A percentile compares a stretch with the other conserved stretches of the same genome.
Conservation (phyloP, 148 eudicot species). For the Rheum nobile region DNA sequence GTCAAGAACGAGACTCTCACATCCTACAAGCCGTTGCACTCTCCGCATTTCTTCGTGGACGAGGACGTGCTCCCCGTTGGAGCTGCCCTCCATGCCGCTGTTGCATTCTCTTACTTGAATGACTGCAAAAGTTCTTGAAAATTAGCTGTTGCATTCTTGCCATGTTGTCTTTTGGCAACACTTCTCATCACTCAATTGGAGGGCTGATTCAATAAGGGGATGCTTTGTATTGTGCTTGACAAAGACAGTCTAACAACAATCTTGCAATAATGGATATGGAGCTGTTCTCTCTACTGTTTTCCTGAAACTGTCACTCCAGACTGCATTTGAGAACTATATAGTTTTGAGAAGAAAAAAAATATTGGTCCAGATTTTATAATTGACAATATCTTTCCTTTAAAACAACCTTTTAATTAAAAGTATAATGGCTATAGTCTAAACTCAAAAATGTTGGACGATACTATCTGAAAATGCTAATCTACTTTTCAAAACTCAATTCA, state of each 20-base stretch:
- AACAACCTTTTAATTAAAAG: neutral
- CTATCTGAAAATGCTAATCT: neutral
- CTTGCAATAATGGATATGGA: neutral
- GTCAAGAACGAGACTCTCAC: conserved; percentile 56
- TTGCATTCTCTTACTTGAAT: neutral
- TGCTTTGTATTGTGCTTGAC: neutral
- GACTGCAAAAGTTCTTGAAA: neutral
- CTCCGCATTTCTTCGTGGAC: conserved; percentile 66
- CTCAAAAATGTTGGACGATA: neutral
- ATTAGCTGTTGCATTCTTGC: neutral
- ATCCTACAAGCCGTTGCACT: conserved; percentile 24
- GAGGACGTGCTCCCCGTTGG: conserved; percentile 71
- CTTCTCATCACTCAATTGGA: too few species aligned
- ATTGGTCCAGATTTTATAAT: too few species aligned
- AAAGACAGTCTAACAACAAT: neutral
- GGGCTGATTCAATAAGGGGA: neutral
- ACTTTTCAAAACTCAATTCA: neutral
- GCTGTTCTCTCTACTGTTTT: neutral
- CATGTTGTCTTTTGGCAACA: neutral
- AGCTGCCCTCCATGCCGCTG: conserved; percentile 41
- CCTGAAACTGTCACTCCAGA: neutral
- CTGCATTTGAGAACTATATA: neutral
- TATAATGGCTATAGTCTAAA: neutral
- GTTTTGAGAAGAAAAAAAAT: neutral
- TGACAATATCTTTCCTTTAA: too few species aligned